Base-by-base conservation (phyloP, 23 red algal genomes). In the Agarophyton chilense region DNA sequence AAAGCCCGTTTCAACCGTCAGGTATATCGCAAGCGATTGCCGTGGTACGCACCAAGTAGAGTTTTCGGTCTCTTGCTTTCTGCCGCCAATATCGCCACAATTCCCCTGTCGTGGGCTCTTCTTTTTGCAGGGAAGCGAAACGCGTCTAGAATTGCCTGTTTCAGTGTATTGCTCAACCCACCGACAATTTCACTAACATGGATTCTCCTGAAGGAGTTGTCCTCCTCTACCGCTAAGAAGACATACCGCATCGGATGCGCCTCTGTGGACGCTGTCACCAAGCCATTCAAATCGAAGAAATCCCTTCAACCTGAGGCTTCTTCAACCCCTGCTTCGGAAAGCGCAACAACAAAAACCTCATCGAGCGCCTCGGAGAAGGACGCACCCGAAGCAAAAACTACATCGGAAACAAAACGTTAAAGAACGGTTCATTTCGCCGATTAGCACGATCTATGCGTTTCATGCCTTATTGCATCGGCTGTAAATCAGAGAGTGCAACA, bases 51-150 rank as follows among this genome's bases (percentile, higher is more conserved):
- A 25, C 62, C 66, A 38, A 51, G 43, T 45, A 58, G 82, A 40
- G 52, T 87, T 24, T 54, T 87, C 52, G 82, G 82, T 54, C 36
- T 87, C 13, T 31, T 72, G 49, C 32, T 87, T 39, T 68, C 82
- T 43, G 82, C 82, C 68, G 82, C 62, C 2, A 87, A 87, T 36
- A 57, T 87, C 64, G 82, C 62, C 17, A 72, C 82, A 16, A 87
- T 87, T 26, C 82, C 82, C 10, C 52, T 75, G 22, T 72, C 62
- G 54, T 87, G 82, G 82, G 64, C 22, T 18, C 66, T 87, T 26
- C 66, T 87, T 19, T 4, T 87, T 18, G 82, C 82, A n/a, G 82
- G 82, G 34, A 87, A 73, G 49, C 61, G 82, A 43, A 87, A 87
- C 66, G 82, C 82, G 2, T 87, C 82, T 29, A 29, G 82, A 49